Evolutionary conservation across 352 stramenopile species (phyloP).

Genomic region (Aphanomyces cochlioides): DNA sequence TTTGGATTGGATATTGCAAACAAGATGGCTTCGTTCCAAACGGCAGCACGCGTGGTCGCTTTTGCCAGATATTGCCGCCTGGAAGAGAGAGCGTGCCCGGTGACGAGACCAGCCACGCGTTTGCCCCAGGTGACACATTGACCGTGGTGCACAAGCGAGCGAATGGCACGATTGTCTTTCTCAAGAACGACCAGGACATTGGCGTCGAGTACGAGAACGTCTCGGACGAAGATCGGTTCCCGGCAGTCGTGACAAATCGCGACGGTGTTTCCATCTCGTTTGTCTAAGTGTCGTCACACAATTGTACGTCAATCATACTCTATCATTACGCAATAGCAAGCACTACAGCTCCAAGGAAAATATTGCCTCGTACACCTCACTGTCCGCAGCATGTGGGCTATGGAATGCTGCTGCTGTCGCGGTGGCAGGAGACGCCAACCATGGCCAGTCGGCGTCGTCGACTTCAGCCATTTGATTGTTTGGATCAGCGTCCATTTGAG

Average conservation of each 20-base stretch:
- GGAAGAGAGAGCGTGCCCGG: background rate
- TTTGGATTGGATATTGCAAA: slow-evolving; percentile 27
- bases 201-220: slow-evolving; percentile 25
- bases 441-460: background rate
- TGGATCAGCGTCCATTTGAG: background rate
- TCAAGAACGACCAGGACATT: slow-evolving; percentile 23
- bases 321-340: background rate
- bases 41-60: slow-evolving; percentile 17
- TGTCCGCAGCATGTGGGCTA: no score
- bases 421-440: background rate
- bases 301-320: background rate
- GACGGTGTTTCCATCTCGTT: slow-evolving; percentile 13
- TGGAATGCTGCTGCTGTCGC: background rate
- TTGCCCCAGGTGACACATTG: slow-evolving; percentile 9
- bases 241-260: slow-evolving; percentile 25
- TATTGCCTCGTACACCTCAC: background rate
- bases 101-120: slow-evolving; percentile 5
- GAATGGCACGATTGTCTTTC: slow-evolving; percentile 1
- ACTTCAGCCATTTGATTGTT: background rate
- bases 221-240: slow-evolving; percentile 6
- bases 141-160: slow-evolving; percentile 8
- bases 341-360: background rate
- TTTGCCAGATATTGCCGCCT: slow-evolving; percentile 11
- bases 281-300: background rate
- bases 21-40: slow-evolving; percentile 14